Evolutionary conservation across 2,329 filamentous ascomycete genomes (phyloP).

Genomic region (Teratosphaeriaceae sp.): DNA sequence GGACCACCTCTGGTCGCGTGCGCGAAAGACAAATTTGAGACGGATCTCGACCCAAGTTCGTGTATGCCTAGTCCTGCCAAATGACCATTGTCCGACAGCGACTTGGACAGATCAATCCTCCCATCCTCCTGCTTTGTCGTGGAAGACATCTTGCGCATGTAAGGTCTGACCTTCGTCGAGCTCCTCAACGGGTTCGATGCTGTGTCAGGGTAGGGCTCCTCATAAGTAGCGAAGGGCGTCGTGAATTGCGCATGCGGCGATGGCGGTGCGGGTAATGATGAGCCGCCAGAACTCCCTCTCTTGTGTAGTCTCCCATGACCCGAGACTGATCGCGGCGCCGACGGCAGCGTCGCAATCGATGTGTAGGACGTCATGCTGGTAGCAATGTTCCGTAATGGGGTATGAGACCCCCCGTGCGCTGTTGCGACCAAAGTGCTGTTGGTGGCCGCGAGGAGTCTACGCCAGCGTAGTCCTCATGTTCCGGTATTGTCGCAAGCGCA

Average conservation of each 20-base stretch:
- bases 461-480: too few species aligned
- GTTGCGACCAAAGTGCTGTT: constrained; percentile 18
- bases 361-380: constrained; percentile 12
- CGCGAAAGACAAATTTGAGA: constrained; percentile 39
- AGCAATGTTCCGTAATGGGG: constrained; percentile 7
- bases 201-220: constrained; percentile 17
- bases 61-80: constrained; percentile 49
- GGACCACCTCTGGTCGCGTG: constrained; percentile 32
- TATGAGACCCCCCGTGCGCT: too few species aligned
- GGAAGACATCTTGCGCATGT: constrained; percentile 47
- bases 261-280: constrained; percentile 18
- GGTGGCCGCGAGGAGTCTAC: too few species aligned
- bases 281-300: constrained; percentile 21
- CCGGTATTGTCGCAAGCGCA: too few species aligned
- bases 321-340: constrained; percentile 4
- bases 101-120: constrained; percentile 48
- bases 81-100: constrained; percentile 48
- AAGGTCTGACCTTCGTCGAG: constrained; percentile 47
- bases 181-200: constrained; percentile 9
- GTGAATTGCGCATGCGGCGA: constrained; percentile 21
- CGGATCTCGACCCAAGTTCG: constrained; percentile 37
- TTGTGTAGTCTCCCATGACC: constrained; percentile 27
- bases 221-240: constrained; percentile 26
- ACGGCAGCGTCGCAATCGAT: constrained; percentile 9
- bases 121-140: constrained; percentile 41